Evolutionary conservation across 2,329 filamentous ascomycete species (phyloP).

Genomic region (Paraphoma sp.): DNA sequence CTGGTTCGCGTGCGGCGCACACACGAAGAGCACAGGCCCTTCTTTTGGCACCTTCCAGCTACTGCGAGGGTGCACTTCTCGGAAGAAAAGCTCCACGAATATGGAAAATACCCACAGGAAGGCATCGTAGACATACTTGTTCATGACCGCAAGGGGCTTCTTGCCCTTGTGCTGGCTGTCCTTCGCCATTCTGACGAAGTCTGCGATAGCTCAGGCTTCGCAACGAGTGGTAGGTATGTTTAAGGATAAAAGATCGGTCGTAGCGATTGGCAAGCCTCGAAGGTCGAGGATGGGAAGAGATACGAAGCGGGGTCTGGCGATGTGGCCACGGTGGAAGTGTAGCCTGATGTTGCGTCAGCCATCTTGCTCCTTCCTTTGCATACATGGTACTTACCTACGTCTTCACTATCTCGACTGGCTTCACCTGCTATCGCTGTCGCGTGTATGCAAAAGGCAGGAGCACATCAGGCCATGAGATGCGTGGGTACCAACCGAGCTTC

Average conservation of each 20-base stretch:
- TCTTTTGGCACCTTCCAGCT: conserved; percentile 92
- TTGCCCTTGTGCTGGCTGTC: conserved; percentile 34
- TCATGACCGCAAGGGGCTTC: conserved; percentile 61
- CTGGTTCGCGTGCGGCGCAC: conserved; percentile 89
- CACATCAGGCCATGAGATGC: conserved; percentile 22
- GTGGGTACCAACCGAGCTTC: neutral
- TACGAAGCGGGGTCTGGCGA: conserved; percentile 17
- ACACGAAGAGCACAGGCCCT: conserved; percentile 93
- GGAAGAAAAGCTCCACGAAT: conserved; percentile 94
- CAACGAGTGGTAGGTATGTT: conserved; percentile 12
- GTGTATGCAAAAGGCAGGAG: conserved; percentile 10
- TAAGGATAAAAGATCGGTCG: conserved; percentile 4
- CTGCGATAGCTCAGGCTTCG: conserved; percentile 1
- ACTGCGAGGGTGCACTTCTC: conserved; percentile 92
- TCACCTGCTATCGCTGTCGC: neutral
- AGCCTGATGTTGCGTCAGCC: conserved; percentile 13
- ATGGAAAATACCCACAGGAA: conserved; percentile 81
- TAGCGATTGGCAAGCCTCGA: conserved; percentile 22
- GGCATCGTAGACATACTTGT: conserved; percentile 76
- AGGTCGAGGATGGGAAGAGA: conserved; percentile 9
- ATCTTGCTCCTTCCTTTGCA: neutral
- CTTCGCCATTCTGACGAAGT: conserved; percentile 15
- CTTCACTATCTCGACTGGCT: neutral
- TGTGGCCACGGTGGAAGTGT: conserved; percentile 16
- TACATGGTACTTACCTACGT: conserved; percentile 11